Evolutionary conservation across 371 early-diverging fungal species (phyloP), one percentile per base, ranked within the genome.

Genomic region (Fennellomyces sp.): DNA sequence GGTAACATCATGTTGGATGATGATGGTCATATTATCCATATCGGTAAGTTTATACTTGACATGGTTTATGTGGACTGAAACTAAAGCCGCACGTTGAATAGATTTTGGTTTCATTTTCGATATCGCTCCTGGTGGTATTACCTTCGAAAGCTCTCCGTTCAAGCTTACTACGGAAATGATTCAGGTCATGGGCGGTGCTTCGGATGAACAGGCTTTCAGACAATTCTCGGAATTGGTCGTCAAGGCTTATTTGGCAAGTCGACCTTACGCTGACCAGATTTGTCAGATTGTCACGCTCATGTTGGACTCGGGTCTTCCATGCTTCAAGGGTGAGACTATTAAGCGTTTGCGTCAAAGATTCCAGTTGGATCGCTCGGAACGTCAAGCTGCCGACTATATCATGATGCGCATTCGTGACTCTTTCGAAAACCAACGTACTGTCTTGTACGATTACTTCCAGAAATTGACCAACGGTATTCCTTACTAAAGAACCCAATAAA

Each of bases 81-180:
- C n/a, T n/a, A n/a, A n/a, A n/a, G n/a, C n/a, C n/a, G n/a, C n/a
- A n/a, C n/a, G n/a, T n/a, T n/a, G n/a, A n/a, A n/a, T n/a, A 88
- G 99, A 99, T 75, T 99, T 99, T 75, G 99, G 99, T 10, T 99
- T 99, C 69, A 99, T 99, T 62, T 84, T 99, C 45, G 99, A 97
- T 60, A 99, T 99, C 62, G 94, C 98, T 3, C 99, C 99, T 0
- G 99, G 99, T 61, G 99, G 99, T 21, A 91, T 97, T 55, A 97
- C 91, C 23, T 95, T 99, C 67, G 99, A 99, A 75, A 90, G 86
- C 19, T 90, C 96, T 3, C 99, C 99, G 0, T 97, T 99, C 88
- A 99, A 99, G 79, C 82, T 99, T 65, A 99, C 99, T 0, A 84
- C 93, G 11, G 99, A 99, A 77, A 98, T 99, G 90, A 87, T 99